phyloP scores from a whole-genome alignment of 768 basidiomycete genomes.

The Phaeotremella skinneri region DNA sequence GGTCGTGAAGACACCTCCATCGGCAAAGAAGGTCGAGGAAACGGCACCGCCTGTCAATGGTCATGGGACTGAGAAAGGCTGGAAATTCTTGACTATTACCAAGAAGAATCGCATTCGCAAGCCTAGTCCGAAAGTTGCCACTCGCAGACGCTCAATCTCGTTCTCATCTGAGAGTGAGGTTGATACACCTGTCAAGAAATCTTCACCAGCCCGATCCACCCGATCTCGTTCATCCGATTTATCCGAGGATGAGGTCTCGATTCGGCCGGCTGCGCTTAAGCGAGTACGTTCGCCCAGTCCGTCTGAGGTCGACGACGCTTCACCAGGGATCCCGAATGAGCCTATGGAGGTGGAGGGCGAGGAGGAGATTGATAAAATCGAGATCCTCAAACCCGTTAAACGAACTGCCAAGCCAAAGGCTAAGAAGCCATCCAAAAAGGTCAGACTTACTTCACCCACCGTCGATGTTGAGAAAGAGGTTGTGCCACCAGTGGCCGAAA shows the following conservation, averaged over 20 bases:
- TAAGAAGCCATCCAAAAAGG: conserved; percentile 34
- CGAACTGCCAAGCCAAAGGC: conserved; percentile 27
- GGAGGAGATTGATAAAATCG: conserved; percentile 10
- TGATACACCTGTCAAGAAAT: not conserved
- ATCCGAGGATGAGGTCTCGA: conserved; percentile 22
- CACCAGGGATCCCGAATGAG: not conserved
- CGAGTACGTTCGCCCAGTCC: not conserved
- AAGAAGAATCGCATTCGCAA: conserved; percentile 32
- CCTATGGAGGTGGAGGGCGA: conserved; percentile 17
- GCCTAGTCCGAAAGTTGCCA: not conserved
- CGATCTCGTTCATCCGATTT: conserved; percentile 20
- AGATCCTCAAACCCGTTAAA: conserved; percentile 25
- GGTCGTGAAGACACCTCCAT: conserved; percentile 31
- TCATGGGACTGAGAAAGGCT: conserved; percentile 20
- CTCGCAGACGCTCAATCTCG: not conserved
- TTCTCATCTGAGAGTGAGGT: conserved; percentile 8
- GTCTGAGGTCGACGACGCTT: not conserved
- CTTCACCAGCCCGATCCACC: conserved; percentile 6
- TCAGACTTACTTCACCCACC: conserved; percentile 24
- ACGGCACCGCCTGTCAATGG: not conserved
- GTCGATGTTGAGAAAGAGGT: conserved; percentile 14
- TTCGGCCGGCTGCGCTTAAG: not conserved
- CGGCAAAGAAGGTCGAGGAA: conserved; percentile 44
- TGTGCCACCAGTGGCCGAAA: conserved; percentile 27
- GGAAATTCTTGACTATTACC: conserved; percentile 38